Evolutionary conservation across 2,329 filamentous ascomycete genomes (phyloP), one percentile per base, ranked within the genome.

Genomic region (Raffaelea arxii): DNA sequence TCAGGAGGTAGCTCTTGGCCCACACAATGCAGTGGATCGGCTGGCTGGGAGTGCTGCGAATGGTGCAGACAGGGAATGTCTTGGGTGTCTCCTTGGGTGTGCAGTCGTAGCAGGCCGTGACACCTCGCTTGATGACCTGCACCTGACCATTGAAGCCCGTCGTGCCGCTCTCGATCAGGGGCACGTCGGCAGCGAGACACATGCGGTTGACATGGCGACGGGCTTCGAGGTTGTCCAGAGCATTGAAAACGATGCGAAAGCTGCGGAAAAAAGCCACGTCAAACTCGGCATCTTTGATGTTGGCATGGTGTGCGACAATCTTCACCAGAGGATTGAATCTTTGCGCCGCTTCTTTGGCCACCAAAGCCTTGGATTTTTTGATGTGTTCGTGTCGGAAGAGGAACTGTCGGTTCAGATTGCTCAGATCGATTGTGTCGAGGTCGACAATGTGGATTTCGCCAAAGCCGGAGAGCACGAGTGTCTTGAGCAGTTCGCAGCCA

Each of bases 11-110:
- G 62, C 89, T 95, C 68, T 97, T 98, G 19, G 79, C 91, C 92
- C 92, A 98, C 2, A 98, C 91, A 51, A 98, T 98, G 68, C 92
- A 97, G 66, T 98, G 92, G 38, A 98, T 97, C 1, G 91, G 87
- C 58, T 97, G 91, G 54, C 86, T 94, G 0, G 92, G 92, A 0
- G 90, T 98, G 63, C 88, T 96, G 62, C 92, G 80, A 57, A 98
- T 97, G 2, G 92, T 98, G 68, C 92, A 98, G 37, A 97, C 90
- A 2, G 92, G 90, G 59, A 94, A 97, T 2, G 84, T 85, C 62
- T 95, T 97, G 6, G 91, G 91, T 2, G 84, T 80, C 50, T 91
- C 85, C 64, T 98, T 98, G 2, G 81, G 77, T 14, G 81, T 85
- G 68, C 92, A 98, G 61, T 98, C 92, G 64, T 98, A 98, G 68